Conservation (phyloP, 2,329 filamentous ascomycete species). For the Coleophoma eucalyptorum region DNA sequence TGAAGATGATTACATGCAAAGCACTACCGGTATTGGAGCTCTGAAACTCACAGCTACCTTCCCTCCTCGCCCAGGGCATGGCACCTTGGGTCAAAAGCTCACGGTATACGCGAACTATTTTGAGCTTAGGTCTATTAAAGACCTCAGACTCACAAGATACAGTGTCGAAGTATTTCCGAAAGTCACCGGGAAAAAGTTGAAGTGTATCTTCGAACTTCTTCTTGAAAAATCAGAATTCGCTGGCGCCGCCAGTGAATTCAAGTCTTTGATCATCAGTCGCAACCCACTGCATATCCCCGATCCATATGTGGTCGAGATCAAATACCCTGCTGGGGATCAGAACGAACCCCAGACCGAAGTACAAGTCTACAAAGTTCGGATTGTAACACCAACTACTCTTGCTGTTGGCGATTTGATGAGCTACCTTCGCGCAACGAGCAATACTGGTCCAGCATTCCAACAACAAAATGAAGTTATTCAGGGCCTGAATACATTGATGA, state of each 20-base stretch:
- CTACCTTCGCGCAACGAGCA: constrained; percentile 11
- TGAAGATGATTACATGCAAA: constrained; percentile 25
- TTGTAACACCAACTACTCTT: constrained; percentile 15
- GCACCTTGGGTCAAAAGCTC: constrained; percentile 20
- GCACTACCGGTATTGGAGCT: constrained; percentile 11
- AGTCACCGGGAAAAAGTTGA: constrained; percentile 21
- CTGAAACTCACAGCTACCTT: constrained; percentile 15
- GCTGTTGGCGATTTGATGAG: constrained; percentile 13
- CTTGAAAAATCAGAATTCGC: constrained; percentile 23
- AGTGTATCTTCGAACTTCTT: constrained; percentile 23
- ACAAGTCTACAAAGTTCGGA: constrained; percentile 13
- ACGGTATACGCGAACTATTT: constrained; percentile 28
- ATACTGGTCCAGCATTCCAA: constrained; percentile 6
- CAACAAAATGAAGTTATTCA: constrained; percentile 49
- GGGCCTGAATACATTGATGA: constrained; percentile 54
- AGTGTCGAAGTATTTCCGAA: constrained; percentile 21
- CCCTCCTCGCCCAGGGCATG: constrained; percentile 24
- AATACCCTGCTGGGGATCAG: constrained; percentile 21
- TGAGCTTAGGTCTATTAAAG: constrained; percentile 13
- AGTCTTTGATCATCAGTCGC: constrained; percentile 21
- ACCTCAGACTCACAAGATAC: constrained; percentile 22
- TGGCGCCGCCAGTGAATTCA: constrained; percentile 21
- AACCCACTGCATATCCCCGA: constrained; percentile 12
- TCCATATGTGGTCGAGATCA: constrained; percentile 12
- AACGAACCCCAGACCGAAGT: constrained; percentile 16